A percentile compares a stretch with the other conserved stretches of the same genome.
These are phyloP conservation scores for Fusarium sp. DNA, from an alignment of 2,329 filamentous ascomycete genomes.

Conservation along the genomic window DNA sequence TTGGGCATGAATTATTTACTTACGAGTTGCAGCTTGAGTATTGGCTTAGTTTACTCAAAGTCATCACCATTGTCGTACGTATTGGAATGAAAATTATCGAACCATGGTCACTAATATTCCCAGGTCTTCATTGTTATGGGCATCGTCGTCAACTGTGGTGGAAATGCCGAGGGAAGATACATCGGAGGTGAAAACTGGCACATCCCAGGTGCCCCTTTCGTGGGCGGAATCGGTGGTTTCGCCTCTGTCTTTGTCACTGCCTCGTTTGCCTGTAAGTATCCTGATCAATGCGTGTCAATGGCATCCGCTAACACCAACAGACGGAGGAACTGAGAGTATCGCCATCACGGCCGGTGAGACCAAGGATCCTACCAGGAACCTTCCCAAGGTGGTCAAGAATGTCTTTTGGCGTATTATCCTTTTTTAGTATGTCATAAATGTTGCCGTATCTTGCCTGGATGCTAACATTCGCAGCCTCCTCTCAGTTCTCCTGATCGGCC, in stretches of 20 bases:
- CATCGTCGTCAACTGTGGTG: constrained; percentile 65
- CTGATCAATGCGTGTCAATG: accelerated
- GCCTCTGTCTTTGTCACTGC: constrained; percentile 67
- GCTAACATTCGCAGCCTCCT: constrained; percentile 47
- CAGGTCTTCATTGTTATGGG: constrained; percentile 71
- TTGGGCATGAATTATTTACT: constrained; percentile 36
- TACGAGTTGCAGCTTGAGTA: constrained; percentile 62
- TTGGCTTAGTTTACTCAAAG: constrained; percentile 67
- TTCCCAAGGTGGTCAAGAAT: constrained; percentile 73
- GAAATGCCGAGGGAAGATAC: constrained; percentile 63
- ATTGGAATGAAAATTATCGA: accelerated
- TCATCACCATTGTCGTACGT: constrained; percentile 60
- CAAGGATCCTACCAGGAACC: constrained; percentile 68
- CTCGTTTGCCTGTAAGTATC: constrained; percentile 66
- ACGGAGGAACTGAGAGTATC: constrained; percentile 70
- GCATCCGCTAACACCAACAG: constrained; percentile 24
- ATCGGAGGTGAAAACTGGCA: constrained; percentile 70
- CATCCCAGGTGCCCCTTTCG: constrained; percentile 71
- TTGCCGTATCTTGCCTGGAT: too few relatives aligned
- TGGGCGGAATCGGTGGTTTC: constrained; percentile 73
- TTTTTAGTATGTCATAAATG: constrained; percentile 61
- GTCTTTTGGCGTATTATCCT: constrained; percentile 73
- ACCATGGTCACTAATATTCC: neutral
- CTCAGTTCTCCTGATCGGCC: constrained; percentile 60
- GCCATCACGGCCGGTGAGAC: constrained; percentile 76